phyloP scores from a whole-genome alignment of 2,329 filamentous ascomycete species.

The Phialocephala subalpina region DNA sequence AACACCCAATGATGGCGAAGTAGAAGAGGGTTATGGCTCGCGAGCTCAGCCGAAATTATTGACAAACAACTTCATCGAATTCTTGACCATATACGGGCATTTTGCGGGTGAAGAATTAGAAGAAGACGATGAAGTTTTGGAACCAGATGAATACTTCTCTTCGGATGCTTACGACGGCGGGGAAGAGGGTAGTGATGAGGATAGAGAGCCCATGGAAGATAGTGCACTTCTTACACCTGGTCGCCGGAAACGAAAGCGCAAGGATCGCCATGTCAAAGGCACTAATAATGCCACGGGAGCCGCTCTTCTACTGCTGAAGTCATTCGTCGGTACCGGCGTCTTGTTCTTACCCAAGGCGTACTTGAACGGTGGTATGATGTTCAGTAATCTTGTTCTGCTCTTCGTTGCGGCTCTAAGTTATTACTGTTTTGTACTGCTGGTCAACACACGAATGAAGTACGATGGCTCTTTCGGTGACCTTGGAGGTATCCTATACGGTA shows the following conservation, averaged over 20 bases:
- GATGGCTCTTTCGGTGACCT: slow-evolving; percentile 98
- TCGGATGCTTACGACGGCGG: slow-evolving; percentile 65
- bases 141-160: slow-evolving; percentile 90
- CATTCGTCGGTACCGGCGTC: slow-evolving; percentile 96
- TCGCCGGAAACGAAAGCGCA: slow-evolving; percentile 77
- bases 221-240: slow-evolving; percentile 84
- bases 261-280: slow-evolving; percentile 75
- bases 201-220: slow-evolving; percentile 84
- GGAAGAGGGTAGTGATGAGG: slow-evolving; percentile 67
- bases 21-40: slow-evolving; percentile 47
- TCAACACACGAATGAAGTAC: slow-evolving; percentile 83
- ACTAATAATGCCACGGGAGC: slow-evolving; percentile 83
- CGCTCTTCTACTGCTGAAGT: slow-evolving; percentile 88
- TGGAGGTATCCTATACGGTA: slow-evolving; percentile 89
- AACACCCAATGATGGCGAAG: slow-evolving; percentile 49
- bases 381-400: slow-evolving; percentile 91
- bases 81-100: slow-evolving; percentile 93
- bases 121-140: slow-evolving; percentile 91
- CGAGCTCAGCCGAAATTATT: slow-evolving; percentile 69
- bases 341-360: slow-evolving; percentile 93
- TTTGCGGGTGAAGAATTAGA: slow-evolving; percentile 97
- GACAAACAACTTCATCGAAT: slow-evolving; percentile 94
- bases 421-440: slow-evolving; percentile 95
- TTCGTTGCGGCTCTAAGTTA: slow-evolving; percentile 88
- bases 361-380: slow-evolving; percentile 96